Evolutionary conservation across 2,329 filamentous ascomycete genomes (phyloP).

Genomic region (Pestalotiopsis sp.): DNA sequence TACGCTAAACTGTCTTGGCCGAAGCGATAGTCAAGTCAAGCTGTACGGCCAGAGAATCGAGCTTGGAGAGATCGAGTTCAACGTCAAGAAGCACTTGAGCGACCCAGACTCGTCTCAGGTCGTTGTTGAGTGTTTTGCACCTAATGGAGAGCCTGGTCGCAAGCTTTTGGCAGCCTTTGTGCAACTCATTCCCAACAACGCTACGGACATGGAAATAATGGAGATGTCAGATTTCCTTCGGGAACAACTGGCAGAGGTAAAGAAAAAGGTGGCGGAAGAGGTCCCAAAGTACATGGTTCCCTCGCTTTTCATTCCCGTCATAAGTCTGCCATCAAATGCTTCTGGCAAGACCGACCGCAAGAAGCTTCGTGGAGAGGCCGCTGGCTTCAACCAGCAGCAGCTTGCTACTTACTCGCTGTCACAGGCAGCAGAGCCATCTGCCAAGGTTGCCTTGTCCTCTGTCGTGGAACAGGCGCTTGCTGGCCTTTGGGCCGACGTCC

Average conservation of each 20-base stretch:
- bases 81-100: conserved; percentile 7
- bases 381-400: conserved; percentile 1
- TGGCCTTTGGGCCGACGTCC: not conserved
- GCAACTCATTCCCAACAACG: not conserved
- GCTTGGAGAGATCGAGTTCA: conserved; percentile 25
- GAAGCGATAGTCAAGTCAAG: conserved; percentile 13
- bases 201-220: not conserved
- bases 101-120: not conserved
- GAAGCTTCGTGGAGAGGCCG: not conserved
- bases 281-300: conserved; percentile 10
- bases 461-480: not conserved
- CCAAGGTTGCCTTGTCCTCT: not conserved
- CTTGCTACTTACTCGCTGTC: conserved; percentile 2
- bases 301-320: not conserved
- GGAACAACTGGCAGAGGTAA: not conserved
- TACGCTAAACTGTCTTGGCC: conserved; percentile 1
- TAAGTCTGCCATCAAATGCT: not conserved
- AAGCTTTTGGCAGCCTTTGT: not conserved
- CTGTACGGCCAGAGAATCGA: conserved; percentile 36
- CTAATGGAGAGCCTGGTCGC: not conserved
- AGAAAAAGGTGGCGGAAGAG: not conserved
- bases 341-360: conserved; percentile 7
- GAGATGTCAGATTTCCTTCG: not conserved
- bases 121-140: not conserved
- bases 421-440: not conserved